Evolutionary conservation across 2,329 filamentous ascomycete genomes (phyloP).

Genomic region (Fusarium sp.): DNA sequence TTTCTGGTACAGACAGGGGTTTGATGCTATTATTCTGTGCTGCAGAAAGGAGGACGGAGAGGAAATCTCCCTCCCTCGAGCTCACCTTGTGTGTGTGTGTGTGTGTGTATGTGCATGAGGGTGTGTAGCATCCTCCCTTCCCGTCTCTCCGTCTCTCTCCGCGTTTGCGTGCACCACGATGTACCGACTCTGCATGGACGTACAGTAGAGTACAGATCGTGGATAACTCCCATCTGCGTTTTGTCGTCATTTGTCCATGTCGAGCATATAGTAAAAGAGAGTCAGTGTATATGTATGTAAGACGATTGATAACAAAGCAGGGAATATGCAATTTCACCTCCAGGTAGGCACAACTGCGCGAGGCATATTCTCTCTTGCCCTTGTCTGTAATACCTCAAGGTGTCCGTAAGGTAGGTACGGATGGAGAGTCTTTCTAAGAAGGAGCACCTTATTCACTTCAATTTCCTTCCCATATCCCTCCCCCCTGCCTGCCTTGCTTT

Average conservation of each 20-base stretch:
- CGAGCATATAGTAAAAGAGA: slow-evolving; percentile 9
- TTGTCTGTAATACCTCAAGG: background rate
- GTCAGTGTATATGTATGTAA: slow-evolving; percentile 4
- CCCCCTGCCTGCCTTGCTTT: slow-evolving; percentile 31
- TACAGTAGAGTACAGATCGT: slow-evolving; percentile 12
- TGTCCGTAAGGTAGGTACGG: too few species aligned
- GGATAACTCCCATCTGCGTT: slow-evolving; percentile 23
- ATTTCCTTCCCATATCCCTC: slow-evolving; percentile 31
- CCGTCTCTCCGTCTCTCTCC: slow-evolving; percentile 40
- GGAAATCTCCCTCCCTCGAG: slow-evolving; percentile 29
- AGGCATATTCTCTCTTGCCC: slow-evolving; percentile 18
- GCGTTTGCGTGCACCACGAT: slow-evolving; percentile 36
- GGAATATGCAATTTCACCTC: slow-evolving; percentile 8
- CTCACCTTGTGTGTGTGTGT: slow-evolving; percentile 9
- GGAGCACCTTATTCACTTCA: slow-evolving; percentile 35
- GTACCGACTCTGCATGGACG: slow-evolving; percentile 39
- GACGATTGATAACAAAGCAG: slow-evolving; percentile 5
- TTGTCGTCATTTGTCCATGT: slow-evolving; percentile 33
- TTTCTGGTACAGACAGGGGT: slow-evolving; percentile 34
- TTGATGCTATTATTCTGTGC: slow-evolving; percentile 36
- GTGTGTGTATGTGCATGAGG: slow-evolving; percentile 9
- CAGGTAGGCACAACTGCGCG: slow-evolving; percentile 19
- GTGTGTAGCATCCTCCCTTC: slow-evolving; percentile 23
- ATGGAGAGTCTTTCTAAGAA: slow-evolving; percentile 10
- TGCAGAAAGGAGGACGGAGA: slow-evolving; percentile 21